Evolutionary conservation across 495 filamentous ascomycete species (phyloP), one percentile per base, ranked within the genome.

Genomic region (Astrocystis sublimbata): DNA sequence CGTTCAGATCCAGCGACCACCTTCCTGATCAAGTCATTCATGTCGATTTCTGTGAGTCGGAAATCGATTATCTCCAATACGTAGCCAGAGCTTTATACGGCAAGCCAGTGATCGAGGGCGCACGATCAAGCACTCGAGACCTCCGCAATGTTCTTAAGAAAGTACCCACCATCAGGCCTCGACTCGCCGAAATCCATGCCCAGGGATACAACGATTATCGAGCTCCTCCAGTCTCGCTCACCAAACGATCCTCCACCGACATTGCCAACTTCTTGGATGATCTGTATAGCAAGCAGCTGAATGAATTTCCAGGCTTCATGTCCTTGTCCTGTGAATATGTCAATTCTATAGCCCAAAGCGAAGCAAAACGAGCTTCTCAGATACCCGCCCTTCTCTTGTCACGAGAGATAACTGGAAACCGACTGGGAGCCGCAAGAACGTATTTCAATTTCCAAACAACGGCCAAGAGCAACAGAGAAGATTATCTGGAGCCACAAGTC

Each of bases 1-100:
- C 58, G 0, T 31, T 68, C 15, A 47, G 41, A 33, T 31, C 38
- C 2, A 13, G 45, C 9, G 45, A 58, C 12, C 54, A 50, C 15
- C 23, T 49, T 23, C 40, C 61, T 6, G 61, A 62, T 13, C 26
- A 46, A 38, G 66, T 69, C 4, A 69, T 77, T 23, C 79, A 81
- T 45, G 74, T 81, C 7, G 79, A 79, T 62, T 79, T 81, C 30
- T 79, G 76, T 51, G 53, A 75, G 30, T 79, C 83, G 60, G 86
- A 90, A 67, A 63, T 68, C 3, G 67, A 53, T 24, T 72, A 74
- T 51, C 67, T 80, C 23, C 66, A 53, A 19, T 47, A 64, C 5
- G 26, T 63, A n/a, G 68, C 65, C 6, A 65, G 70, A 28, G 56
- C 17, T 13, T 47, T 68, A 15, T 60, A 62, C 36, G 64, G 65